These are phyloP conservation scores for Meripilus lineatus DNA, from an alignment of 1,284 basidiomycete species.

Conservation along the genomic window DNA sequence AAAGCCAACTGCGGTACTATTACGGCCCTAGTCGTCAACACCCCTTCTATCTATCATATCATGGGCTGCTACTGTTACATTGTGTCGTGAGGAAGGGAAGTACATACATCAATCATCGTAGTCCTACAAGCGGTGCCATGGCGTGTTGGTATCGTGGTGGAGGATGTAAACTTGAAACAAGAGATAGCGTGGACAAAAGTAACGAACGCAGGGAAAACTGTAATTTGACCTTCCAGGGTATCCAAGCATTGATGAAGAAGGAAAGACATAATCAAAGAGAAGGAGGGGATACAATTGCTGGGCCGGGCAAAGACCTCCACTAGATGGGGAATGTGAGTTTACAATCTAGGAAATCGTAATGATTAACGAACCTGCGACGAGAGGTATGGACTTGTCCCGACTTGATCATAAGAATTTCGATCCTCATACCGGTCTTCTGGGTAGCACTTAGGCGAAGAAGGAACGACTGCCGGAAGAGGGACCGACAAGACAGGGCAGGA, in stretches of 20 bases:
- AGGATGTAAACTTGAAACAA: too few species aligned
- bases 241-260: constrained; percentile 1
- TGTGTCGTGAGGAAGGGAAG: not conserved
- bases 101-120: too few species aligned
- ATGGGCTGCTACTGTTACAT: constrained; percentile 5
- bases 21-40: not conserved
- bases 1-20: not conserved
- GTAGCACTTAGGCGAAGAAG: constrained; percentile 22
- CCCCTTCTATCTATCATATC: constrained; percentile 4
- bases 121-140: too few species aligned
- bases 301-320: constrained; percentile 34
- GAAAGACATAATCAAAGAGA: constrained; percentile 17
- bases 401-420: constrained; percentile 25
- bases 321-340: constrained; percentile 12
- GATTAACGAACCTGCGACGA: constrained; percentile 28
- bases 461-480: constrained; percentile 26
- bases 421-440: constrained; percentile 25
- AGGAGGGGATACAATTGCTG: constrained; percentile 26
- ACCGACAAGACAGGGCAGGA: constrained; percentile 27
- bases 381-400: constrained; percentile 30
- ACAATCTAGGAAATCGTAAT: constrained; percentile 5
- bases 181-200: too few species aligned
- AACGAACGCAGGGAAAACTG: not conserved
- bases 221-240: not conserved
- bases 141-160: too few species aligned